phyloP scores from a whole-genome alignment of 169 alveolate species.

The Plasmodium ovale region DNA sequence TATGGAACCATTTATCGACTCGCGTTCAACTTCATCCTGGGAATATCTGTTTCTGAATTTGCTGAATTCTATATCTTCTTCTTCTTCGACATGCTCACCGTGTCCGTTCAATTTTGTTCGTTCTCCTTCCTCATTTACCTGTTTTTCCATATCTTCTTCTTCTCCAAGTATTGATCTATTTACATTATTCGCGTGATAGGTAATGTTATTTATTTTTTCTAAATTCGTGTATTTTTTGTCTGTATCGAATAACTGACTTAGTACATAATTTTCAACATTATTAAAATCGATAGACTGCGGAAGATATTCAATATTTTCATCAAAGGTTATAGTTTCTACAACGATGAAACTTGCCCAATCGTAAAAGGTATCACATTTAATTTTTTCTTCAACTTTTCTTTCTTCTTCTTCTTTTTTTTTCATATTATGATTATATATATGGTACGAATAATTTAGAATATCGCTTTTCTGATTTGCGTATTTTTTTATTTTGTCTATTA shows the following conservation, averaged over 20 bases:
- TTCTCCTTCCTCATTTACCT: slow-evolving; percentile 73
- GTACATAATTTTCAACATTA: slow-evolving; percentile 73
- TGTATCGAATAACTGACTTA: slow-evolving; percentile 60
- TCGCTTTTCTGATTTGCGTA: slow-evolving; percentile 85
- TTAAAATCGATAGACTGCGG: slow-evolving; percentile 74
- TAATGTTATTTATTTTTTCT: slow-evolving; percentile 77
- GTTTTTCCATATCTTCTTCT: slow-evolving; percentile 52
- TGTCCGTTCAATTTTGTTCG: background rate
- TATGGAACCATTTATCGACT: slow-evolving; percentile 30
- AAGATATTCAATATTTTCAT: slow-evolving; percentile 29
- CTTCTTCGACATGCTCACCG: background rate
- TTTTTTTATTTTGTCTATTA: slow-evolving; percentile 87
- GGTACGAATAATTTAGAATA: slow-evolving; percentile 78
- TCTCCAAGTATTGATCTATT: slow-evolving; percentile 76
- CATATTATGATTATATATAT: slow-evolving; percentile 80
- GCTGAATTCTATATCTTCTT: background rate
- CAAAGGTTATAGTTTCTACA: slow-evolving; percentile 91
- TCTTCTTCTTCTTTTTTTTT: slow-evolving; percentile 90
- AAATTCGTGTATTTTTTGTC: slow-evolving; percentile 78
- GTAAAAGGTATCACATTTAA: slow-evolving; percentile 84
- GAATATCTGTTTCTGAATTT: slow-evolving; percentile 27
- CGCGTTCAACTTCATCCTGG: slow-evolving; percentile 63
- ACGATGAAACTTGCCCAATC: slow-evolving; percentile 94
- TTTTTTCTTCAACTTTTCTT: slow-evolving; percentile 86
- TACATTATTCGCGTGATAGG: slow-evolving; percentile 79